These are phyloP conservation scores for Lentinula detonsa DNA, from an alignment of 768 basidiomycete species.

Conservation along the genomic window DNA sequence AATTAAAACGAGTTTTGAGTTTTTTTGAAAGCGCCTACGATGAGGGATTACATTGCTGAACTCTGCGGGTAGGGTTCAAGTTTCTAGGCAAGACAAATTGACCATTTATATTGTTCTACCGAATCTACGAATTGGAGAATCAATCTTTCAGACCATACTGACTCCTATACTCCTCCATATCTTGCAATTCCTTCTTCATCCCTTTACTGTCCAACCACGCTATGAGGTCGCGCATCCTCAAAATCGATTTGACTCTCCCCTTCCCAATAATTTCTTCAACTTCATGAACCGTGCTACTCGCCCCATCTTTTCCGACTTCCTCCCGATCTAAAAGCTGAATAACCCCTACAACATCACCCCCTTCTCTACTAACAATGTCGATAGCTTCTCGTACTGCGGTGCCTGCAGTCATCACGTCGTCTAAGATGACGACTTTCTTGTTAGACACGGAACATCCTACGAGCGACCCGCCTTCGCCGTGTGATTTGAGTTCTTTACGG, in stretches of 20 bases:
- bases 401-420: slow-evolving; percentile 94
- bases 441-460: slow-evolving; percentile 84
- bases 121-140: too few species aligned
- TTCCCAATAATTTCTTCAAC: slow-evolving; percentile 69
- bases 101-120: too few species aligned
- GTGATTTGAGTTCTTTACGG: slow-evolving; percentile 92
- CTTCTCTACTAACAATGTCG: slow-evolving; percentile 57
- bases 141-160: slow-evolving; percentile 58
- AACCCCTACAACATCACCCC: slow-evolving; percentile 85
- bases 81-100: too few species aligned
- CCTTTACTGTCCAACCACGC: slow-evolving; percentile 72
- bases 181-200: slow-evolving; percentile 52
- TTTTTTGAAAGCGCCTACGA: too few species aligned
- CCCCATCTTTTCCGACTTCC: slow-evolving; percentile 70
- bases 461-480: slow-evolving; percentile 90
- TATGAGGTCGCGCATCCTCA: slow-evolving; percentile 84
- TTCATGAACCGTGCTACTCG: slow-evolving; percentile 74
- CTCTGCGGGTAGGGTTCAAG: too few species aligned
- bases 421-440: slow-evolving; percentile 80
- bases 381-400: slow-evolving; percentile 86
- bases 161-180: slow-evolving; percentile 75
- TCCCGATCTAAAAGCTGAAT: slow-evolving; percentile 83
- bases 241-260: slow-evolving; percentile 66
- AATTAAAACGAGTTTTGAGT: background rate
- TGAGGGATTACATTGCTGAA: too few species aligned